Conservation (phyloP, 163 green algal species). For the Volvox carteri region DNA sequence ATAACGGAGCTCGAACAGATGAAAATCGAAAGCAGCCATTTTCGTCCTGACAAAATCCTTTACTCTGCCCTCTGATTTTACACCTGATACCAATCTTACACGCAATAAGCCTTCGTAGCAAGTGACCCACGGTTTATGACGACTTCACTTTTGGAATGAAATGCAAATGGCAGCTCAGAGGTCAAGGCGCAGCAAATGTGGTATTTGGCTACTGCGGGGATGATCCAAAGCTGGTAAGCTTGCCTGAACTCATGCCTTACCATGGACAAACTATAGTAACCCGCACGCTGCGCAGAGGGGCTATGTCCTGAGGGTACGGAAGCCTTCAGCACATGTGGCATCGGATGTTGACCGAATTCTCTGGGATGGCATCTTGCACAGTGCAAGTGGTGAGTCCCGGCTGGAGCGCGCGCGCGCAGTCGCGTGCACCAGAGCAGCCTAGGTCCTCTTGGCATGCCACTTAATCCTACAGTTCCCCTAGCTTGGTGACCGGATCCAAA, state of each 20-base stretch:
- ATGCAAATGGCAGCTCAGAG: constrained; percentile 32
- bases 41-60: no score
- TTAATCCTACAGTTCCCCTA: no score
- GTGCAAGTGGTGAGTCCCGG: not conserved
- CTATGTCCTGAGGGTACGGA: constrained; percentile 29
- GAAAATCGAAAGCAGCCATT: no score
- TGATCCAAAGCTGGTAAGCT: constrained; percentile 9
- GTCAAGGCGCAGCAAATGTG: constrained; percentile 33
- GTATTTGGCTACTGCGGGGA: constrained; percentile 34
- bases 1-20: no score
- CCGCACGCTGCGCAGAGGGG: not conserved
- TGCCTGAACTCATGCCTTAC: not conserved
- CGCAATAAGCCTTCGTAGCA: no score
- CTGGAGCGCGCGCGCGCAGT: no score
- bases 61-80: no score
- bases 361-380: not conserved
- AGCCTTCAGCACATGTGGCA: not conserved
- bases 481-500: no score
- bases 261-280: not conserved
- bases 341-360: not conserved
- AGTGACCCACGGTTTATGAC: no score
- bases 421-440: no score
- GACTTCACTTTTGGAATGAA: not conserved
- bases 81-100: no score
- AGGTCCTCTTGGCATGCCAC: no score